Evolutionary conservation across 2,329 filamentous ascomycete species (phyloP), one percentile per base, ranked within the genome.

Genomic region (Mariannaea sp.): DNA sequence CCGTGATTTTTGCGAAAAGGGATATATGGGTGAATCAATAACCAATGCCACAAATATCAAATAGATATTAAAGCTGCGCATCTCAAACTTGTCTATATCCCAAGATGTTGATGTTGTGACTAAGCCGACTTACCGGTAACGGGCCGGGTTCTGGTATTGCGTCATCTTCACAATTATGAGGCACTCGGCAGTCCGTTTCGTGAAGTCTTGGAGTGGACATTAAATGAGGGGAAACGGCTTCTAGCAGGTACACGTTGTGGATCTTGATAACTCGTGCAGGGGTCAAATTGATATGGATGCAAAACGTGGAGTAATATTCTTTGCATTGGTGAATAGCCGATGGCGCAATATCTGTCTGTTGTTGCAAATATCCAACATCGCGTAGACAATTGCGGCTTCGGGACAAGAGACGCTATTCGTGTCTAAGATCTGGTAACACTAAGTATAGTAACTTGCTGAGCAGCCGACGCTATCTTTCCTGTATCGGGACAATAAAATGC

Each of bases 101-200:
- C 54, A 52, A 41, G 56, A 40, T 38, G 32, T 22, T 20, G 32
- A 19, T 8, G 5, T 56, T 51, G n/a, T n/a, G n/a, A 45, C 29
- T 33, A 9, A 8, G 8, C 24, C 17, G 32, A 16, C 3, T 5
- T 41, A 4, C 33, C 51, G 45, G 45, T 22, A 29, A 16, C 19
- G 26, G 20, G 26, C 13, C 51, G 51, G 51, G n/a, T 19, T 7
- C 10, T 6, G 16, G 32, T 19, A 62, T 65, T 59, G 57, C 62
- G 62, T 64, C 61, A 65, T 65, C 57, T 35, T 26, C 5, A 26
- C n/a, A n/a, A 35, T 33, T 46, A 62, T 61, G 53, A 46, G 54
- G 41, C 39, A 53, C 41, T 36, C 55, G 29, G 26, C 39, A 36
- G 40, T 45, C 46, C 53, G 41, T 32, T 40, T 17, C 7, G 33